Base-by-base conservation (phyloP, 805 yeast genomes). In the Jamesozyma rosinii region DNA sequence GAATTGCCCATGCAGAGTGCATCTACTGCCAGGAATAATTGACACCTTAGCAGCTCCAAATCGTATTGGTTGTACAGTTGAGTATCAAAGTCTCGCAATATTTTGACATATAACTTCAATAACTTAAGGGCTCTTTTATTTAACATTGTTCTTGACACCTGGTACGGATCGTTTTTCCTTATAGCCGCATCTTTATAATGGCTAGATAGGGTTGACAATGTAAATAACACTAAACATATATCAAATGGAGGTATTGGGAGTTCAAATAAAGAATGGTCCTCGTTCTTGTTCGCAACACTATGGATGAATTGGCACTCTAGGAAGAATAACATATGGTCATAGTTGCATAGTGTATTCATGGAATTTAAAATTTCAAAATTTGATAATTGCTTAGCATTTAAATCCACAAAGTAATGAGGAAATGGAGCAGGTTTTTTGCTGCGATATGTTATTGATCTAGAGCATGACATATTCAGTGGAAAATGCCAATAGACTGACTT, bases 151-250 rank as follows among this genome's bases (percentile, higher is more conserved):
- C 61, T 57, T 0, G 64, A 54, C 24, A 45, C 30, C 42, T 48
- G 49, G 33, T 55, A 48, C 24, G 59, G 48, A 52, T 64, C 66
- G 29, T 49, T 57, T 9, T 44, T 35, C 15, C 61, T 46, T 3
- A 54, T 18, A 4, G 56, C 45, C 1, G 53, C 52, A n/a, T 48
- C 57, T 24, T 57, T 55, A 35, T 56, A 57, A 33, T 58, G 54
- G 1, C 54, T 53, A 0, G 68, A 60, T 1, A 66, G 46, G 0
- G 72, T 64, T 0, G 62, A 61, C 21, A 70, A 44, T 1, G 74
- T 66, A 36, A 71, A 54, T 9, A 71, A 40, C 1, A 64, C 57
- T 22, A 61, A 49, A 9, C 68, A 36, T 3, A 65, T 55, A 22
- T 63, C 61, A 19, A 58, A 51, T 1, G 66, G 62, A 0, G 74